phyloP scores from a whole-genome alignment of 352 stramenopile genomes.

The Globisporangium okanoganense region DNA sequence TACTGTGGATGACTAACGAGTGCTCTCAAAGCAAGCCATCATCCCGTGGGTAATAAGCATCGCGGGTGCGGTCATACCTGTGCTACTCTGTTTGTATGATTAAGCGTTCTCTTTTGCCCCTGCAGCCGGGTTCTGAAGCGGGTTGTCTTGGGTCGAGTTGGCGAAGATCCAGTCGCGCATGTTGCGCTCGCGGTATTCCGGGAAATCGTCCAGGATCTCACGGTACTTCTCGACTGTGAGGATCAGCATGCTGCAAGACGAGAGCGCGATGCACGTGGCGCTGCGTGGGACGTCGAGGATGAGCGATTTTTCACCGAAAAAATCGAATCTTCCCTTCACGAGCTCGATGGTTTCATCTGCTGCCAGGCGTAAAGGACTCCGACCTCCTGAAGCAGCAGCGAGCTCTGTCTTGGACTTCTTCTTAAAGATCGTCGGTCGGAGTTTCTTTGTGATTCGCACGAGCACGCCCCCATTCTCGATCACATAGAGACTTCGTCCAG shows the following conservation, averaged over 20 bases:
- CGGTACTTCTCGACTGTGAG: conserved; percentile 44
- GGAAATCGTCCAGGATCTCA: conserved; percentile 39
- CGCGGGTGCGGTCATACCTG: neutral
- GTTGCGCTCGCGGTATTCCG: conserved; percentile 45
- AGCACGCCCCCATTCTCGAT: conserved; percentile 52
- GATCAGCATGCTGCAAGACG: conserved; percentile 37
- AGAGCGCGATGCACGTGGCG: conserved; percentile 38
- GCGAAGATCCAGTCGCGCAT: conserved; percentile 41
- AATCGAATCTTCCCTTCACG: conserved; percentile 39
- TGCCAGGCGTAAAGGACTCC: neutral
- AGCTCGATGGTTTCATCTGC: conserved; percentile 21
- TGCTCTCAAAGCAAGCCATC: too few species aligned
- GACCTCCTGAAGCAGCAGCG: neutral
- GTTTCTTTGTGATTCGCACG: conserved; percentile 23
- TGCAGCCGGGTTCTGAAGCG: conserved; percentile 1
- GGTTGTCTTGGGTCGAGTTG: conserved; percentile 7
- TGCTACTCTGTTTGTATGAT: too few species aligned
- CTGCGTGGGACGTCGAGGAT: conserved; percentile 39
- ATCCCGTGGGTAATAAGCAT: too few species aligned
- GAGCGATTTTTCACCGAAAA: conserved; percentile 44
- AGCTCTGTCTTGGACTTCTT: neutral
- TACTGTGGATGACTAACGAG: too few species aligned
- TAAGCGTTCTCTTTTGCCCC: neutral
- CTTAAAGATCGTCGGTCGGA: neutral
- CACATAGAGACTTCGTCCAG: conserved; percentile 57